A percentile compares a stretch with the other conserved stretches of the same genome.
Evolutionary conservation across 306 rosid species (phyloP).

Genomic region (Urtica urens): DNA sequence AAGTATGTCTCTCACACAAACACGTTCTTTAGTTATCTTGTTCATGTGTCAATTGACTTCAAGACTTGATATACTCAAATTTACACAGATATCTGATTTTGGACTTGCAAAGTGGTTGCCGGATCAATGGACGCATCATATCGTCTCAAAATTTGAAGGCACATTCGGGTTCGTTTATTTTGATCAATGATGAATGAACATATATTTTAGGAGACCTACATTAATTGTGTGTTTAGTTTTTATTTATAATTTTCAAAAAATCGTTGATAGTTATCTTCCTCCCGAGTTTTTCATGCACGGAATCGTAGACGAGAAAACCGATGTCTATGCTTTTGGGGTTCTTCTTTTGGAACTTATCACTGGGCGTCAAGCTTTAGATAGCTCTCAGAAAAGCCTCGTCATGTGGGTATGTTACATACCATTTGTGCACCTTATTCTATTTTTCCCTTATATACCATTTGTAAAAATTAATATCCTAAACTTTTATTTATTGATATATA

Average conservation of each 20-base stretch:
- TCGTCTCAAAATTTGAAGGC: constrained; percentile 85
- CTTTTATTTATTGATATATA: no score
- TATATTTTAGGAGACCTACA: not conserved
- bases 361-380: constrained; percentile 81
- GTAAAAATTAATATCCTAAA: no score
- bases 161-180: constrained; percentile 77
- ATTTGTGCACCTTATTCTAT: no score
- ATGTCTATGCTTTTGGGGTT: constrained; percentile 88
- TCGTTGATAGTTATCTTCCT: constrained; percentile 80
- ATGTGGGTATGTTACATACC: constrained; percentile 73
- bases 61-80: no score
- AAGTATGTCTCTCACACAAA: no score
- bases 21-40: no score
- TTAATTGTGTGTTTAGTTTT: not conserved
- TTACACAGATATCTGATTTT: constrained; percentile 90
- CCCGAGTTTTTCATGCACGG: constrained; percentile 99
- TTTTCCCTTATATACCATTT: no score
- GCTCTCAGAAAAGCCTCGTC: constrained; percentile 79
- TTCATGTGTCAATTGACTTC: not conserved
- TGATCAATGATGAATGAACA: not conserved
- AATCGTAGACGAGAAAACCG: constrained; percentile 92
- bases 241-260: not conserved
- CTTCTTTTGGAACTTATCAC: constrained; percentile 80
- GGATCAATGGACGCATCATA: constrained; percentile 94
- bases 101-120: constrained; percentile 99